A percentile compares a stretch with the other conserved stretches of the same genome.
phyloP scores from a whole-genome alignment of 495 filamentous ascomycete genomes.

The Aspergillus ostianus region DNA sequence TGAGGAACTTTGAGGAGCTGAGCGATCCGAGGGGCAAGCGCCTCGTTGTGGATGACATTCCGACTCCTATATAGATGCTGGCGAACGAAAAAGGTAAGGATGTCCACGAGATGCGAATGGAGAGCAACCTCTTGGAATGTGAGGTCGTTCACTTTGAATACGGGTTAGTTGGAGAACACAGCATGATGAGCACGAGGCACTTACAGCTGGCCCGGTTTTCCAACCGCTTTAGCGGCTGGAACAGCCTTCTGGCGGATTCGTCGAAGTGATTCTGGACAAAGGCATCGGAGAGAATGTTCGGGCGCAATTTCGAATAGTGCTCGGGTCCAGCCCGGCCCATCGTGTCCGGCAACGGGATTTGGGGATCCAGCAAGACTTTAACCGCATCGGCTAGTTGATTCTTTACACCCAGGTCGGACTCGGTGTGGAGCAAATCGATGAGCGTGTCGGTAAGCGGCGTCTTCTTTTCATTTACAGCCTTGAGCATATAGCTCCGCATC shows the following conservation, averaged over 20 bases:
- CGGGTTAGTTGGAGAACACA: conserved; percentile 7
- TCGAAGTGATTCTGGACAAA: conserved; percentile 92
- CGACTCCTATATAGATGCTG: conserved; percentile 84
- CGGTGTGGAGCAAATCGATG: conserved; percentile 87
- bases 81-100: conserved; percentile 91
- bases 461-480: conserved; percentile 81
- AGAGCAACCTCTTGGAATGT: conserved; percentile 80
- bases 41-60: conserved; percentile 80
- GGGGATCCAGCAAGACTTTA: conserved; percentile 90
- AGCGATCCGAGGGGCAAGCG: conserved; percentile 74
- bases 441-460: conserved; percentile 88
- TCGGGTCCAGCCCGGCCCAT: conserved; percentile 68
- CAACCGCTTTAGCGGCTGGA: conserved; percentile 81
- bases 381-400: conserved; percentile 94
- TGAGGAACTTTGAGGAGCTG: conserved; percentile 83
- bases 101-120: conserved; percentile 88
- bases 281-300: conserved; percentile 75
- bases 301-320: conserved; percentile 60
- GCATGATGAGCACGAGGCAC: conserved; percentile 20
- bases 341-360: conserved; percentile 58
- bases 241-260: conserved; percentile 79
- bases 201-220: conserved; percentile 61
- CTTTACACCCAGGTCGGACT: conserved; percentile 91
- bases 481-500: conserved; percentile 90
- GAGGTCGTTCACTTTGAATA: conserved; percentile 54